Conservation (phyloP, 148 eudicot genomes). For the Nepenthes mirabilis region DNA sequence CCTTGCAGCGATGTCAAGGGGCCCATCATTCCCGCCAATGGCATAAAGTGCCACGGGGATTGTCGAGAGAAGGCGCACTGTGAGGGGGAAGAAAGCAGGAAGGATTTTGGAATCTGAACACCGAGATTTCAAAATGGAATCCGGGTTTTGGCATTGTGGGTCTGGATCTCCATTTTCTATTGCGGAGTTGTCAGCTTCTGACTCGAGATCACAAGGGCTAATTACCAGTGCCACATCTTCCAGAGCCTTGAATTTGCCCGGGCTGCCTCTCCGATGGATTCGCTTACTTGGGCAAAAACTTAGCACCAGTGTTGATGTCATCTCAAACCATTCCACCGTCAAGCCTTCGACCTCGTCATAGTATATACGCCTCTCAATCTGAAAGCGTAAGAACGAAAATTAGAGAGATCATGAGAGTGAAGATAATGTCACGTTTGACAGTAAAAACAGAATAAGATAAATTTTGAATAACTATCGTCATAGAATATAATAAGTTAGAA, state of each 20-base stretch:
- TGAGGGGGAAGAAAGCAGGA: conserved; percentile 66
- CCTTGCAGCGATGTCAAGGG: conserved; percentile 74
- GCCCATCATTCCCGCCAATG: conserved; percentile 78
- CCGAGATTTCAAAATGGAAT: background rate
- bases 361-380: conserved; percentile 81
- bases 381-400: background rate
- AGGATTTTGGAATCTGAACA: conserved; percentile 14
- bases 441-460: too few species aligned
- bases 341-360: conserved; percentile 89
- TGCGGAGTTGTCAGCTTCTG: conserved; percentile 13
- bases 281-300: conserved; percentile 32
- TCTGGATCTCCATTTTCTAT: conserved; percentile 8
- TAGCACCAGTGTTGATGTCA: conserved; percentile 63
- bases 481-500: too few species aligned
- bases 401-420: background rate
- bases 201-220: conserved; percentile 26
- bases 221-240: conserved; percentile 58
- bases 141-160: conserved; percentile 3
- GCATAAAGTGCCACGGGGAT: conserved; percentile 78
- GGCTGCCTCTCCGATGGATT: conserved; percentile 37
- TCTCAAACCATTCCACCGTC: conserved; percentile 74
- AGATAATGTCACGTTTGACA: too few species aligned
- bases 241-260: conserved; percentile 35
- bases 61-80: conserved; percentile 52
- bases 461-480: too few species aligned